A percentile compares a stretch with the other conserved stretches of the same genome.
Evolutionary conservation across 345 rosid genomes (phyloP).

Genomic region (Erodium maritimum): DNA sequence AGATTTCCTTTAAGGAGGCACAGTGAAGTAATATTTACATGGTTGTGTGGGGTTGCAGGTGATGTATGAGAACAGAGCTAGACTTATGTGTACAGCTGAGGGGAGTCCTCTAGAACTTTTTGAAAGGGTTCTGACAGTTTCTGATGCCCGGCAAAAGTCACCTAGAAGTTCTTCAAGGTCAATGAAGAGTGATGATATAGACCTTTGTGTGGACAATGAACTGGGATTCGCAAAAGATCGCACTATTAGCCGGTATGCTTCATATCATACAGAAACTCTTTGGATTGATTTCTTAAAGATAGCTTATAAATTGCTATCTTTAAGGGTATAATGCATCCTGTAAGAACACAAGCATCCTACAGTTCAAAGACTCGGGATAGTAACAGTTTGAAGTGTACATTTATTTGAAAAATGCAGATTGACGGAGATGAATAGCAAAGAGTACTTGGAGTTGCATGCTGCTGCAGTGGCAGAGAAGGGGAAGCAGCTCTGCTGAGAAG

Average conservation of each 20-base stretch:
- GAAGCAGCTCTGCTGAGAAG: no score
- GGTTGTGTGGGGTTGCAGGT: conserved; percentile 40
- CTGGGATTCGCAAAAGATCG: conserved; percentile 95
- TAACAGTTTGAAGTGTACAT: not conserved
- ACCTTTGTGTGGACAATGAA: conserved; percentile 90
- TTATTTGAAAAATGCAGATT: conserved; percentile 30
- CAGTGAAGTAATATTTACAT: not conserved
- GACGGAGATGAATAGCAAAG: conserved; percentile 96
- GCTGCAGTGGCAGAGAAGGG: conserved; percentile 23
- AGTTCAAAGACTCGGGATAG: not conserved
- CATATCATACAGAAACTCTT: not conserved
- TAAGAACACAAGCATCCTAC: not conserved
- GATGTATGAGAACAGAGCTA: conserved; percentile 80
- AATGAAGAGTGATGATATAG: conserved; percentile 57
- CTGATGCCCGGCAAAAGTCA: conserved; percentile 64
- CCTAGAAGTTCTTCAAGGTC: conserved; percentile 87
- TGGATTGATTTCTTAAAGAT: not conserved
- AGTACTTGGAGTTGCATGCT: conserved; percentile 69
- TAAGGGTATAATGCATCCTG: no score
- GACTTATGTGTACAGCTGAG: conserved; percentile 81
- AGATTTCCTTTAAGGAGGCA: not conserved
- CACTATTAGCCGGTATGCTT: conserved; percentile 74
- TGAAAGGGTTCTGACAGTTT: conserved; percentile 47
- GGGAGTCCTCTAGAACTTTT: conserved; percentile 70
- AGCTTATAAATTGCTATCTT: no score